Base-by-base conservation (phyloP, 2,329 filamentous ascomycete genomes). In the Cladosporium sp. region DNA sequence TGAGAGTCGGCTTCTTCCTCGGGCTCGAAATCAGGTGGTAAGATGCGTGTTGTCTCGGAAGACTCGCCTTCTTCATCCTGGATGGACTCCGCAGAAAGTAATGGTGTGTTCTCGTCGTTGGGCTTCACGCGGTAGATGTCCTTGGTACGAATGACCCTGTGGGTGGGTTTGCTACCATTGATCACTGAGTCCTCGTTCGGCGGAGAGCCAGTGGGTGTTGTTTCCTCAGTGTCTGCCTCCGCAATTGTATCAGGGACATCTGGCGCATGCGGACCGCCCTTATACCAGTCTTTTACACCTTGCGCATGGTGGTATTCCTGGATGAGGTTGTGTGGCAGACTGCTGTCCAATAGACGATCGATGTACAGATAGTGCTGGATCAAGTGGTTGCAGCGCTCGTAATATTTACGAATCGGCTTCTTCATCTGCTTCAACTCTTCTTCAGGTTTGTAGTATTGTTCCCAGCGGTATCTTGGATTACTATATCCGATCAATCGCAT, bases 301-400 rank as follows among this genome's bases (percentile, higher is more conserved):
- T 54, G 79, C 51, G 85, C 78, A 63, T 88, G 79, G 63, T 87
- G 87, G 73, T 96, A 97, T 74, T 97, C 92, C 70, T 95, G 92
- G 59, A 97, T 86, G 45, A 97, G 80, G 67, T 93, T 88, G 70
- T 96, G 92, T 1, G 92, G 92, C n/a, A 96, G 84, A 30, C 90
- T 92, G 8, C 91, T 96, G 75, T 96, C 92, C 61, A 97, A 82
- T 59, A 97, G 80, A 55, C 88, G 85, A 75, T 97, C 93, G 67
- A 97, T 96, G 72, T 95, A 97, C 63, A 95, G 81, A 72, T 97
- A 97, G 72, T 96, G 89, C 72, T 94, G 89, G 60, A 97, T 86
- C 43, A 97, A 80, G 65, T 87, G 86, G 75, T 97, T 97, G 70
- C 87, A 93, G 43, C 90, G 85, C 78, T 95, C 88, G 70, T 97